Evolutionary conservation across 257 asterid species (phyloP), one percentile per base, ranked within the genome.

Genomic region (Solanum corneliomulleri): DNA sequence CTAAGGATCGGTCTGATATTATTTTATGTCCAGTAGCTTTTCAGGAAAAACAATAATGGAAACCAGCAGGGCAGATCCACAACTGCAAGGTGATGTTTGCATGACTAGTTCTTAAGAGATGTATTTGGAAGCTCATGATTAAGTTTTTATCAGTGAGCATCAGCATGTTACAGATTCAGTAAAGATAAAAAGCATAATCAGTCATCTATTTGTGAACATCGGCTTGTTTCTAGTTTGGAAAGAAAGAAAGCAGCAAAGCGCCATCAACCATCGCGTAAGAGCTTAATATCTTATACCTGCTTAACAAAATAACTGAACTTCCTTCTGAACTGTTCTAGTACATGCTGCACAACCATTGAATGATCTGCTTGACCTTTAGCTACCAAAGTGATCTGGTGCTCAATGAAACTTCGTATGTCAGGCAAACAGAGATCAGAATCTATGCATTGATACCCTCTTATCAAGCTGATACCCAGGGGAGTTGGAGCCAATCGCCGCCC

Each of bases 311-410:
- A 93, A 89, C 89, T 91, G 90, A 96, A 96, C 95, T 96, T 96
- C 92, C 94, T 93, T 88, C 91, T 91, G 86, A 96, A 96, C 88
- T 96, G 98, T 86, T 92, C 96, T 69, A 95, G 90, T 86, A 95
- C 99, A 87, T 96, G 98, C 90, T 93, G 92, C 91, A 96, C 98
- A 77, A 96, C 98, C 88, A 91, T 82, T 25, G 91, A 88, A 91
- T 95, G 98, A 90, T 95, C 94, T 82, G 98, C 99, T 92, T 96
- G 97, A 84, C 99, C 99, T 92, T 95, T 96, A 86, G 98, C 99
- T 71, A 96, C 96, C n/a, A 95, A 97, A 81, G 91, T 85, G 87
- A 96, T 95, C 89, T 96, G 98, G 60, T 96, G 98, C 95, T 95
- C 99, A 84, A 96, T 96, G 91, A 96, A 96, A 91, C 99, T 91